A percentile compares a stretch with the other conserved stretches of the same genome.
Evolutionary conservation across 2,329 filamentous ascomycete species (phyloP).

Genomic region (Apiospora aurea): DNA sequence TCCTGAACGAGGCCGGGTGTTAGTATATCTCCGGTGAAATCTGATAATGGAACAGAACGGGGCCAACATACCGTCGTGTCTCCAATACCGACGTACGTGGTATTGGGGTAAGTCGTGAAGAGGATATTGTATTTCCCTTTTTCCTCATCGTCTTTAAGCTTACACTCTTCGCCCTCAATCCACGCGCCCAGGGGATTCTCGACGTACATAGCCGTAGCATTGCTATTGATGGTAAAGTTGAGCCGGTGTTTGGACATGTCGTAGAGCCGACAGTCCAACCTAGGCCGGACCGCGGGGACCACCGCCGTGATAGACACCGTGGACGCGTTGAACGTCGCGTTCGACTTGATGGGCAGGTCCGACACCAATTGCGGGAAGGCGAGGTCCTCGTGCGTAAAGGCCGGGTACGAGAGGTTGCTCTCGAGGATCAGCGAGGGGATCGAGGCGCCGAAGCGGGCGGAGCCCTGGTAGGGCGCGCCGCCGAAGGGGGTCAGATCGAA

Average conservation of each 20-base stretch:
- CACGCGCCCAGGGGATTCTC: neutral
- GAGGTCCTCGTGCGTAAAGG: conserved; percentile 45
- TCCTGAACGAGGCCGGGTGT: neutral
- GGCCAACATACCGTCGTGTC: neutral
- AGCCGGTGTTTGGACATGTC: neutral
- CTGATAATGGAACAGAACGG: neutral
- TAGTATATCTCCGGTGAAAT: neutral
- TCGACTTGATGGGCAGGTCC: neutral
- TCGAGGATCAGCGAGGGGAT: conserved; percentile 45
- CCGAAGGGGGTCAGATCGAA: conserved; percentile 38
- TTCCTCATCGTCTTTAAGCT: neutral
- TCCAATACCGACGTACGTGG: neutral
- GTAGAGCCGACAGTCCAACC: conserved; percentile 5
- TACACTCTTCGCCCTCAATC: conserved; percentile 16
- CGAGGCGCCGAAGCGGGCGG: neutral
- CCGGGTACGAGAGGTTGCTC: conserved; percentile 44
- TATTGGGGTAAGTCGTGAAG: neutral
- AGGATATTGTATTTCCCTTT: neutral
- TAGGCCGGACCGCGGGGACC: neutral
- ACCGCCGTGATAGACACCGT: neutral
- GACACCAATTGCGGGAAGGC: conserved; percentile 30
- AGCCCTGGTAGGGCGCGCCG: too few relatives aligned
- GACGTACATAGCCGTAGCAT: neutral
- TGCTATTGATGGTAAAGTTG: neutral
- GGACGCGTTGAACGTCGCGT: neutral